Conservation (phyloP, 2,329 filamentous ascomycete species). For the Cadophora sp. region DNA sequence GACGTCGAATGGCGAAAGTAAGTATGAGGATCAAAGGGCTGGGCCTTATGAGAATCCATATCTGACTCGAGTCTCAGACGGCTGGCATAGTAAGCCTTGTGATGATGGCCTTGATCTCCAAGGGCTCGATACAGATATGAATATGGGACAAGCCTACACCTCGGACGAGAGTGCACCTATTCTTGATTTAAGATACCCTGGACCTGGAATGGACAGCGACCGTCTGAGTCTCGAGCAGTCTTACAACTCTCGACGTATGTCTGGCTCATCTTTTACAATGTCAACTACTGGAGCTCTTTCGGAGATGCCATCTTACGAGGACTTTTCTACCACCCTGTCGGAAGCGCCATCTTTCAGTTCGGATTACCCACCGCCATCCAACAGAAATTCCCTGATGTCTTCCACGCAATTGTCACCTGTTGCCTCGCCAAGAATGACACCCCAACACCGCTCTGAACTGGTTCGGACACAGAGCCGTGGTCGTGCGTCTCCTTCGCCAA, state of each 20-base stretch:
- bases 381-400: constrained; percentile 73
- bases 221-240: constrained; percentile 57
- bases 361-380: constrained; percentile 71
- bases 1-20: constrained; percentile 57
- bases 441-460: constrained; percentile 65
- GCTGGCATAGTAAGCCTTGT: constrained; percentile 62
- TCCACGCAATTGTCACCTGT: constrained; percentile 76
- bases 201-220: constrained; percentile 58
- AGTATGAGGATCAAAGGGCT: constrained; percentile 43
- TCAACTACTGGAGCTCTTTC: constrained; percentile 70
- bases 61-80: constrained; percentile 46
- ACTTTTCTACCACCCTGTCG: constrained; percentile 70
- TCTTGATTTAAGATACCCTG: constrained; percentile 62
- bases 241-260: constrained; percentile 68
- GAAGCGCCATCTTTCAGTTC: constrained; percentile 72
- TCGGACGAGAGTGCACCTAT: constrained; percentile 69
- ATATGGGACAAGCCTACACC: constrained; percentile 67
- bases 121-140: constrained; percentile 62
- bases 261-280: constrained; percentile 76
- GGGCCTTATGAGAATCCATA: constrained; percentile 28
- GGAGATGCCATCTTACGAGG: constrained; percentile 74
- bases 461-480: constrained; percentile 71
- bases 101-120: constrained; percentile 64
- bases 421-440: constrained; percentile 71
- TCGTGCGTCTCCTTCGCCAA: constrained; percentile 74